Evolutionary conservation across 2,329 filamentous ascomycete species (phyloP).

Genomic region (Diaporthe citri): DNA sequence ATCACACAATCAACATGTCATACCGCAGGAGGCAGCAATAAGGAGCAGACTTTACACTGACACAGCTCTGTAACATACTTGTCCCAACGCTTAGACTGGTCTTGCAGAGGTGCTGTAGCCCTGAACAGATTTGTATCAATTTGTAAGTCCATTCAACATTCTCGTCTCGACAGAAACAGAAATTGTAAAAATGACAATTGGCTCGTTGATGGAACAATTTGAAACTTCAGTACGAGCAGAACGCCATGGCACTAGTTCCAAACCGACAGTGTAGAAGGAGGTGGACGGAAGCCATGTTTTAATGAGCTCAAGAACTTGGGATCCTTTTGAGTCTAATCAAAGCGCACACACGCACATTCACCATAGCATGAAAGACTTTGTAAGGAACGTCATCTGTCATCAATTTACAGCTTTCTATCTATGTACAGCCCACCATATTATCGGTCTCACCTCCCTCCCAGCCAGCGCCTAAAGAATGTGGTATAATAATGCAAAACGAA

Average conservation of each 20-base stretch:
- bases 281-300: too few species aligned
- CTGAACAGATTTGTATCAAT: too few species aligned
- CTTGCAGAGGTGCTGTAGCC: background rate
- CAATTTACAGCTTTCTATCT: slow-evolving; percentile 30
- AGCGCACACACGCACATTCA: background rate
- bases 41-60: background rate
- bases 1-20: background rate
- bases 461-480: slow-evolving; percentile 34
- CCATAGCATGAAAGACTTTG: background rate
- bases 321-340: background rate
- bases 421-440: slow-evolving; percentile 27
- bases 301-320: too few species aligned
- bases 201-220: too few species aligned
- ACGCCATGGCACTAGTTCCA: too few species aligned
- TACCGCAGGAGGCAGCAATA: background rate
- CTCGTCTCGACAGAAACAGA: too few species aligned
- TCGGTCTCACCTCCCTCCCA: background rate
- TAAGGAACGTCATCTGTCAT: slow-evolving; percentile 13
- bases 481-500: slow-evolving; percentile 32
- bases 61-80: background rate
- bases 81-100: background rate
- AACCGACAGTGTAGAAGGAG: too few species aligned
- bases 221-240: too few species aligned
- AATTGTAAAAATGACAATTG: too few species aligned
- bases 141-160: too few species aligned